phyloP scores from a whole-genome alignment of 352 stramenopile species.

The Globisporangium polare region DNA sequence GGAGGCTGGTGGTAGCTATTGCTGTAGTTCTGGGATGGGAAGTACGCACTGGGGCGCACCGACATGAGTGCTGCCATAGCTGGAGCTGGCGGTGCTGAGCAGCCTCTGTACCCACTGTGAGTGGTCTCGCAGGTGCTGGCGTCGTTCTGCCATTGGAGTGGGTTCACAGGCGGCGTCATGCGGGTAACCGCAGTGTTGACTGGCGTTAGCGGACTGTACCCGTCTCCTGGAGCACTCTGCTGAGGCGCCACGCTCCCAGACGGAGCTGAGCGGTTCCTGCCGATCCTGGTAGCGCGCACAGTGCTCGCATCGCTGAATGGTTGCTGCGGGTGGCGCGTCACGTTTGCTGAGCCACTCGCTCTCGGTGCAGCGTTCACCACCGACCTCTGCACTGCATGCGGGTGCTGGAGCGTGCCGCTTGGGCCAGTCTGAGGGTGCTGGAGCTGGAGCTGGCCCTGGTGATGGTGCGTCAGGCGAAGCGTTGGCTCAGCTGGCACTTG shows the following conservation, averaged over 20 bases:
- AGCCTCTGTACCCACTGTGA: not conserved
- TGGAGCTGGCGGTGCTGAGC: not conserved
- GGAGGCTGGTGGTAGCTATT: not conserved
- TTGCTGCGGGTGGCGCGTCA: slow-evolving; percentile 4
- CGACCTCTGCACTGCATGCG: slow-evolving; percentile 2
- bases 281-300: slow-evolving; percentile 1
- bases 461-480: slow-evolving; percentile 3
- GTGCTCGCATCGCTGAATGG: slow-evolving; percentile 1
- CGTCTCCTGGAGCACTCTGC: not conserved
- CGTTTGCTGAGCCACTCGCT: not conserved
- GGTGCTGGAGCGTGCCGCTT: not conserved
- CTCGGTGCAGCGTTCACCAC: not conserved
- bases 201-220: not conserved
- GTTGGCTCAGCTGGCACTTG: not conserved
- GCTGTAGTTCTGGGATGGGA: not conserved
- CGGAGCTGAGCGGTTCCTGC: slow-evolving; percentile 2
- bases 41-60: not conserved
- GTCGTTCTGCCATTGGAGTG: slow-evolving; percentile 6
- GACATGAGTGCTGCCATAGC: not conserved
- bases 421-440: not conserved
- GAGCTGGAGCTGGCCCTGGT: not conserved
- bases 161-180: slow-evolving; percentile 4
- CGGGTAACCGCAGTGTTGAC: no score
- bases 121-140: not conserved
- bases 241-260: not conserved